These are phyloP conservation scores for Annona cherimola DNA, from an alignment of 164 flowering plant species.

Conservation along the genomic window DNA sequence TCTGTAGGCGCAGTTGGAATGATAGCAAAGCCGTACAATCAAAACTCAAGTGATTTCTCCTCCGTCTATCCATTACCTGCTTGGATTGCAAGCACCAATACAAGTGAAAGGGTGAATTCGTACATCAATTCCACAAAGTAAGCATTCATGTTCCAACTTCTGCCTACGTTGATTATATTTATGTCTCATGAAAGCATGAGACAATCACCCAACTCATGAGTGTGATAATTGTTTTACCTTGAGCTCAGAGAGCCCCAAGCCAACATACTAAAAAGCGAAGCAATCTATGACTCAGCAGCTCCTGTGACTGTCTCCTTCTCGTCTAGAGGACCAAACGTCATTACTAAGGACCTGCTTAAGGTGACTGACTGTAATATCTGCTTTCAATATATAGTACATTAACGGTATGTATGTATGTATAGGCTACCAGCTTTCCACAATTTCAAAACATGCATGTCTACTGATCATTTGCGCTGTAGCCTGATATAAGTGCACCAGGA, in stretches of 20 bases:
- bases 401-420: too few relatives aligned
- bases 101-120: constrained; percentile 17
- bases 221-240: background rate
- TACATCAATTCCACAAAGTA: constrained; percentile 40
- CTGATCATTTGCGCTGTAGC: constrained; percentile 30
- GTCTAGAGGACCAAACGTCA: constrained; percentile 58
- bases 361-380: constrained; percentile 25
- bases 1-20: constrained; percentile 36
- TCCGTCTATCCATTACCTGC: constrained; percentile 30
- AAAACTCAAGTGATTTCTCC: constrained; percentile 21
- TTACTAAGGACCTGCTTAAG: constrained; percentile 55
- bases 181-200: too few relatives aligned
- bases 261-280: constrained; percentile 31
- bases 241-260: constrained; percentile 25
- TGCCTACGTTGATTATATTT: too few relatives aligned
- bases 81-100: constrained; percentile 13
- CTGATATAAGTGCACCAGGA: constrained; percentile 76
- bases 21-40: constrained; percentile 32
- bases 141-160: too few relatives aligned
- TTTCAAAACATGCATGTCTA: background rate
- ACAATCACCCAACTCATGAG: too few relatives aligned
- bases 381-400: background rate
- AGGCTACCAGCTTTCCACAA: background rate
- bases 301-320: constrained; percentile 75
- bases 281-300: constrained; percentile 6